These are phyloP conservation scores for Trypanosoma avium DNA, from an alignment of 208 protist species.

Conservation along the genomic window DNA sequence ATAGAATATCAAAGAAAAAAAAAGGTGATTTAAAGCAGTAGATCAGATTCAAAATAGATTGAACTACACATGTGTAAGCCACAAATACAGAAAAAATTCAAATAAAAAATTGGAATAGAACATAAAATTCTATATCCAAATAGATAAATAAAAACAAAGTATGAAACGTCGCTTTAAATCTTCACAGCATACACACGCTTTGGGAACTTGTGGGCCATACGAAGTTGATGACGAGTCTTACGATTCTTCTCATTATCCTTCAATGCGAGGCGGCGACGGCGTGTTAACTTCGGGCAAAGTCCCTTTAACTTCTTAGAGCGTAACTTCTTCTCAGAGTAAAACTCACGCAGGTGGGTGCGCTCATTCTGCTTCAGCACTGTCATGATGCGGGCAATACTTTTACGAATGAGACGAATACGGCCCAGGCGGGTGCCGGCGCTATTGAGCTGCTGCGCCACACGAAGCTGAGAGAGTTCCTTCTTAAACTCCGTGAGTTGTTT, in stretches of 20 bases:
- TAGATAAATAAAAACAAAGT: constrained; percentile 9
- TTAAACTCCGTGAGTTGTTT: constrained; percentile 97
- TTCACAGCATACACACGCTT: constrained; percentile 89
- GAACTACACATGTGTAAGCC: neutral
- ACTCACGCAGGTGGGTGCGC: constrained; percentile 89
- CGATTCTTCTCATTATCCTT: constrained; percentile 87
- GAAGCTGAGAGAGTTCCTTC: constrained; percentile 96
- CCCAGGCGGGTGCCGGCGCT: constrained; percentile 89
- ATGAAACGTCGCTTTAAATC: constrained; percentile 46
- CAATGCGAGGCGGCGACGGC: constrained; percentile 85
- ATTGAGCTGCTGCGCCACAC: constrained; percentile 95
- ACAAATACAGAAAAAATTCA: neutral
- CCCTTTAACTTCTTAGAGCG: constrained; percentile 71
- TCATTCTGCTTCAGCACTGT: constrained; percentile 98
- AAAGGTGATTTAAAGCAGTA: neutral
- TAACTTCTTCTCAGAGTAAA: constrained; percentile 94
- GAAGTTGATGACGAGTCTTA: constrained; percentile 83
- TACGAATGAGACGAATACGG: constrained; percentile 96
- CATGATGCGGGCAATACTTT: constrained; percentile 96
- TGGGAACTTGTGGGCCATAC: constrained; percentile 78
- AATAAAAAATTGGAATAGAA: neutral
- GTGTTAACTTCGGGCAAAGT: constrained; percentile 86
- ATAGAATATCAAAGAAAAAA: neutral
- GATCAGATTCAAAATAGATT: too few relatives aligned
- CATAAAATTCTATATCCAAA: neutral